phyloP scores from a whole-genome alignment of 2,329 filamentous ascomycete genomes.

The Colletotrichum sp. region DNA sequence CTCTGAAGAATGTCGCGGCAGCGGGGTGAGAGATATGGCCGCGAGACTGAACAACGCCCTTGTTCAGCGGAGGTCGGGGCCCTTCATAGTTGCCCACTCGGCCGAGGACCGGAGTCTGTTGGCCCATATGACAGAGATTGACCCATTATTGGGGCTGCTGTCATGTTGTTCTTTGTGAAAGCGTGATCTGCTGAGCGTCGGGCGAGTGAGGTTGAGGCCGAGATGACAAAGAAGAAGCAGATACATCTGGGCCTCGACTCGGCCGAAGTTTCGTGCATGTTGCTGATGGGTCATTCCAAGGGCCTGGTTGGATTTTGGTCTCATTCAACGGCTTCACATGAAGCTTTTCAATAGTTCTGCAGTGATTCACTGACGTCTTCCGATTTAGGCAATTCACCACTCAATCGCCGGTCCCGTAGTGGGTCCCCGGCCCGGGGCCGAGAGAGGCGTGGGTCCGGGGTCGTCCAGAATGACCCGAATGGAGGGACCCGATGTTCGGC shows the following conservation, averaged over 20 bases:
- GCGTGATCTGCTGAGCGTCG: not conserved
- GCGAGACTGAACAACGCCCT: not conserved
- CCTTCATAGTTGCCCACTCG: not conserved
- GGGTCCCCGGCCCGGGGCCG: not conserved
- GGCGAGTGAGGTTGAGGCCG: not conserved
- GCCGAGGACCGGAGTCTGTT: not conserved
- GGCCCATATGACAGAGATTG: not conserved
- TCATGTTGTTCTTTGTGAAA: not conserved
- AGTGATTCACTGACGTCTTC: not conserved
- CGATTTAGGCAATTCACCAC: not conserved
- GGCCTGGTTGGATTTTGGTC: not conserved
- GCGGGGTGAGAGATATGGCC: not conserved
- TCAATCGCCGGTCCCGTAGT: not conserved
- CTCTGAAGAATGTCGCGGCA: rapidly evolving
- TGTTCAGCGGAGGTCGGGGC: not conserved
- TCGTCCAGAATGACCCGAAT: not conserved
- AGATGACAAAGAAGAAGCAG: not conserved
- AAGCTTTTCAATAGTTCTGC: not conserved
- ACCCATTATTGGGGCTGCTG: not conserved
- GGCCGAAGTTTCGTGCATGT: not conserved
- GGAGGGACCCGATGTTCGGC: not conserved
- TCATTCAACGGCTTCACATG: not conserved
- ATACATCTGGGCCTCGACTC: not conserved
- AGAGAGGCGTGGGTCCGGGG: not conserved
- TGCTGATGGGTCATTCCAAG: not conserved